phyloP scores from a whole-genome alignment of 768 basidiomycete species.

The Phaffia australis region DNA sequence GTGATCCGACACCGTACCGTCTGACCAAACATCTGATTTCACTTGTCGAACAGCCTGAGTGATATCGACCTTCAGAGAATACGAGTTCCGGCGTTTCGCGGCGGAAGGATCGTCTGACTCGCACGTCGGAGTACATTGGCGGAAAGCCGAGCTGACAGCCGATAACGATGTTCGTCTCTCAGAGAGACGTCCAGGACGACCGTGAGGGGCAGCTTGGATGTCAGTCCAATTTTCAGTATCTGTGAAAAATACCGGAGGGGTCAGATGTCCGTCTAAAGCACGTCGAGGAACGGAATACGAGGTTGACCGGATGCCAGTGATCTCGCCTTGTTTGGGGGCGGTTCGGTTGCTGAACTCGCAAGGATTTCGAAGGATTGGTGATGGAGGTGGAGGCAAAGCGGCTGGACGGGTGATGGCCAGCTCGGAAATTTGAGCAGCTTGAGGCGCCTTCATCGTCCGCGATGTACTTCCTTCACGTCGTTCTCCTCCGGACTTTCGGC shows the following conservation, averaged over 20 bases:
- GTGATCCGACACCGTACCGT: too few species aligned
- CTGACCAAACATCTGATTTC: too few species aligned
- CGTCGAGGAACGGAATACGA: neutral
- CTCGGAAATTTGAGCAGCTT: neutral
- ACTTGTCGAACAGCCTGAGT: too few species aligned
- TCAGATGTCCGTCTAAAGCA: neutral
- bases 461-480: neutral
- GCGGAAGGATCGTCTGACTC: too few species aligned
- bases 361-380: neutral
- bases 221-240: conserved; percentile 3
- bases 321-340: neutral
- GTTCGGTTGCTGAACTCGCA: neutral
- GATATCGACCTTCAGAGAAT: too few species aligned
- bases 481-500: neutral
- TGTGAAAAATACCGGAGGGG: conserved; percentile 14
- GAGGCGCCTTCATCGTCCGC: neutral
- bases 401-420: neutral
- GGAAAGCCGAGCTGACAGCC: conserved; percentile 9
- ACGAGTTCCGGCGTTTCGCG: too few species aligned
- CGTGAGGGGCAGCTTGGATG: neutral
- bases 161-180: conserved; percentile 9
- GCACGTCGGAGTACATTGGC: too few species aligned
- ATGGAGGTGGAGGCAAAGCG: neutral
- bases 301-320: neutral
- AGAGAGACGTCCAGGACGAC: neutral